A percentile compares a stretch with the other conserved stretches of the same genome.
Evolutionary conservation across 352 stramenopile genomes (phyloP).

Genomic region (Plasmopara viticola): DNA sequence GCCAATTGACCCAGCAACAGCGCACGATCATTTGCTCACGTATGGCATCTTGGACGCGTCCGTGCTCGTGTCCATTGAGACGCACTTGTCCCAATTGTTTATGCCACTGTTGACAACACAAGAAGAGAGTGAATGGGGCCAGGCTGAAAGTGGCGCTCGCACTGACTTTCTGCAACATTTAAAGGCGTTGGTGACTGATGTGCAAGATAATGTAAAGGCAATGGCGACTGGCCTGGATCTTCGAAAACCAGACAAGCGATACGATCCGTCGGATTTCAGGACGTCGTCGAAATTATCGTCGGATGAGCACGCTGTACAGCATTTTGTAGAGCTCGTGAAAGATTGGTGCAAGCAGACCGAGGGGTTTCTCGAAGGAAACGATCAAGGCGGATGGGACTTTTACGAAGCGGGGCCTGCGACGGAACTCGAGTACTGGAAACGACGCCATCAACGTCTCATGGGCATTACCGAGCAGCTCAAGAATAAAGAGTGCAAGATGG

Average conservation of each 20-base stretch:
- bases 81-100: constrained; percentile 66
- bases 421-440: constrained; percentile 86
- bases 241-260: constrained; percentile 79
- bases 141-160: constrained; percentile 51
- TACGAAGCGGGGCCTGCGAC: constrained; percentile 75
- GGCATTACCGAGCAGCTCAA: constrained; percentile 87
- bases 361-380: constrained; percentile 79
- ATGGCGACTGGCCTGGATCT: constrained; percentile 86
- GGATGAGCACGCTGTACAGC: constrained; percentile 60
- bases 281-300: constrained; percentile 63
- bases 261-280: constrained; percentile 60
- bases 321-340: constrained; percentile 85
- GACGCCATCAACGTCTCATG: constrained; percentile 74
- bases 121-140: constrained; percentile 49
- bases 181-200: constrained; percentile 73
- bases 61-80: constrained; percentile 66
- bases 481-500: constrained; percentile 84
- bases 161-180: constrained; percentile 83
- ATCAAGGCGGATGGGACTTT: constrained; percentile 74
- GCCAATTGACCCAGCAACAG: constrained; percentile 46
- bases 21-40: constrained; percentile 63
- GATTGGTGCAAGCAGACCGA: constrained; percentile 88
- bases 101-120: constrained; percentile 39
- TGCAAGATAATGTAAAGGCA: constrained; percentile 87
- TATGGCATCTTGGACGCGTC: constrained; percentile 70